A percentile compares a stretch with the other conserved stretches of the same genome.
Evolutionary conservation across 345 rosid genomes (phyloP).

Genomic region (Pelargonium nanum): DNA sequence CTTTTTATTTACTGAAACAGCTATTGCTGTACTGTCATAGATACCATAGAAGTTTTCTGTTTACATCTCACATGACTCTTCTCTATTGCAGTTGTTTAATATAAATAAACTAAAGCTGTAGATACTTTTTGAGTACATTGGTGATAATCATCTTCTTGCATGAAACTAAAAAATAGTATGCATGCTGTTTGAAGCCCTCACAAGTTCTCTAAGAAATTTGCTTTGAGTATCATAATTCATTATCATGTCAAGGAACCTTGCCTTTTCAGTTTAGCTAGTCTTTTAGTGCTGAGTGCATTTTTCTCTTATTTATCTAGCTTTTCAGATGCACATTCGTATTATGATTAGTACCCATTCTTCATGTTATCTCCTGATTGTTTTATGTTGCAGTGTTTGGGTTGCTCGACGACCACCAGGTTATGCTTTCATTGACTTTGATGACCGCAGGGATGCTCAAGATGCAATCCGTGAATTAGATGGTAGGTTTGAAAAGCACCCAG

Average conservation of each 20-base stretch:
- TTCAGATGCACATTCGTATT: background rate
- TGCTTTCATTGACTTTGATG: slow-evolving; percentile 79
- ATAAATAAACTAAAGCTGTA: too few relatives aligned
- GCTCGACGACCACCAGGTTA: slow-evolving; percentile 96
- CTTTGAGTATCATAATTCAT: too few relatives aligned
- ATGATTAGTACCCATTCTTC: background rate
- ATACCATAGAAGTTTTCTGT: too few relatives aligned
- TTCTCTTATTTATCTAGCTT: background rate
- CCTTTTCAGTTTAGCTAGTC: background rate
- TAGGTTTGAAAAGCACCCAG: slow-evolving; percentile 14
- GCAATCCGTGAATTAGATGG: slow-evolving; percentile 78
- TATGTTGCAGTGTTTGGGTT: slow-evolving; percentile 70
- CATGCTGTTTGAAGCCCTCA: too few relatives aligned
- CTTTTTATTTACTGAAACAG: background rate
- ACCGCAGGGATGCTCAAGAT: slow-evolving; percentile 71
- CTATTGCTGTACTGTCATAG: too few relatives aligned
- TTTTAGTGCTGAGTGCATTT: background rate
- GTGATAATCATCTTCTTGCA: too few relatives aligned
- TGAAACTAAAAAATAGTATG: too few relatives aligned
- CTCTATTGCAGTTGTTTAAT: too few relatives aligned
- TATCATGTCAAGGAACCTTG: too few relatives aligned
- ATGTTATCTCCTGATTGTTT: background rate
- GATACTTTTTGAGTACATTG: too few relatives aligned
- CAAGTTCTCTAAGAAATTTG: too few relatives aligned
- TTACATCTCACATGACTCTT: too few relatives aligned